A percentile compares a stretch with the other conserved stretches of the same genome.
Conservation (phyloP, 495 filamentous ascomycete species). For the Saxophila tyrrhenica region DNA sequence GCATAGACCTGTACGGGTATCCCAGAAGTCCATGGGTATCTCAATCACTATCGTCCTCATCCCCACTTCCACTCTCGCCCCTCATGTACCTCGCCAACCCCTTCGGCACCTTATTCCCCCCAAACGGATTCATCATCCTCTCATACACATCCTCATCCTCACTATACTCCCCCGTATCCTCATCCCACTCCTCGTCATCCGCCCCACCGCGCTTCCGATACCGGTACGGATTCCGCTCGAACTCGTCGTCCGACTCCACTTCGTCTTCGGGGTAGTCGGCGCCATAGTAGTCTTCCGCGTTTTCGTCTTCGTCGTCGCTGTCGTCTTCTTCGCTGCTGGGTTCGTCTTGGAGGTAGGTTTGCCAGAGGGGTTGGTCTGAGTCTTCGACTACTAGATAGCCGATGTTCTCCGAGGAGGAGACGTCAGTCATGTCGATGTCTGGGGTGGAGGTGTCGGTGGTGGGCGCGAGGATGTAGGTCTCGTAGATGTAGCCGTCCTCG, state of each 20-base stretch:
- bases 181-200: slow-evolving; percentile 48
- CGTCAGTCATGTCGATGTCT: slow-evolving; percentile 22
- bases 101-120: not conserved
- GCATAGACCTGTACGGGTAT: too few species aligned
- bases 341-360: slow-evolving; percentile 40
- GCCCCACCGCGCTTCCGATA: slow-evolving; percentile 33
- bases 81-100: not conserved
- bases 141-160: slow-evolving; percentile 23
- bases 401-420: slow-evolving; percentile 25
- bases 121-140: slow-evolving; percentile 2
- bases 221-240: slow-evolving; percentile 39
- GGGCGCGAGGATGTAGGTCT: slow-evolving; percentile 46
- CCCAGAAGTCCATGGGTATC: not conserved
- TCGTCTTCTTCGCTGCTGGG: slow-evolving; percentile 45
- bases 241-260: slow-evolving; percentile 45
- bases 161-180: slow-evolving; percentile 32
- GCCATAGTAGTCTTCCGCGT: slow-evolving; percentile 54
- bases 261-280: slow-evolving; percentile 63
- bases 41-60: not conserved
- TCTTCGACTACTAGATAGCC: slow-evolving; percentile 49
- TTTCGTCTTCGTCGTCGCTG: slow-evolving; percentile 45
- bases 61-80: not conserved
- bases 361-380: slow-evolving; percentile 49
- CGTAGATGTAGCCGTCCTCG: slow-evolving; percentile 52
- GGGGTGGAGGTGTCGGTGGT: not conserved